Base-by-base conservation (phyloP, 257 asterid species). In the Lavandula angustifolia region DNA sequence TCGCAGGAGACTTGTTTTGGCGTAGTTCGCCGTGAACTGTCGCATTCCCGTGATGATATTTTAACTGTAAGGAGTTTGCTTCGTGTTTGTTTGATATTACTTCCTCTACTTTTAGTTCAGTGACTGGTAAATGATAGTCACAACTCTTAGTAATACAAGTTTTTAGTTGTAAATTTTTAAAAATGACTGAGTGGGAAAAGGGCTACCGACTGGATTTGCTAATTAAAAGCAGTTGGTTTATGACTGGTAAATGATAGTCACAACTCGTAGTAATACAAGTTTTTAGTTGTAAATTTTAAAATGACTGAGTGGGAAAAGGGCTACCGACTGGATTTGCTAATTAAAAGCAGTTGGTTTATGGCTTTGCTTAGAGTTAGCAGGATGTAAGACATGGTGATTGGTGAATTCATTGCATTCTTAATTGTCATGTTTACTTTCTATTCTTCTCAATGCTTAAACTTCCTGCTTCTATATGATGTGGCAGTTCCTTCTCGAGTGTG, bases 401-500 rank as follows among this genome's bases (percentile, higher is more conserved):
- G 27, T 60, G 54, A 14, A 9, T 63, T 12, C 13, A 2, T 58
- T 54, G 43, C 41, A 43, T 17, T 14, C 16, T 9, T 48, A 52
- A 27, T 27, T 22, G 2, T 33, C 27, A 22, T 1, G 27, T 22
- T 0, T 22, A 22, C 17, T n/a, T 46, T 22, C 22, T 16, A 35
- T n/a, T 58, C 9, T 18, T 68, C 37, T 54, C 33, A 40, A 32
- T 60, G 67, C 53, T 41, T 32, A 59, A 47, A 53, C 32, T 68
- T 54, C 33, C 12, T 73, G 56, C 59, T 64, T 77, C 40, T 59
- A 18, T 49, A 4, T 66, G 67, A 56, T 57, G 5, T 68, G 71
- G 92, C 91, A 90, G 97, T 89, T 85, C 81, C 90, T 94, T 71
- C 89, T 94, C 64, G 83, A 90, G 78, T 90, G 99, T 74, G 95